A percentile compares a stretch with the other conserved stretches of the same genome.
phyloP scores from a whole-genome alignment of 345 rosid genomes.

The Adansonia digitata region DNA sequence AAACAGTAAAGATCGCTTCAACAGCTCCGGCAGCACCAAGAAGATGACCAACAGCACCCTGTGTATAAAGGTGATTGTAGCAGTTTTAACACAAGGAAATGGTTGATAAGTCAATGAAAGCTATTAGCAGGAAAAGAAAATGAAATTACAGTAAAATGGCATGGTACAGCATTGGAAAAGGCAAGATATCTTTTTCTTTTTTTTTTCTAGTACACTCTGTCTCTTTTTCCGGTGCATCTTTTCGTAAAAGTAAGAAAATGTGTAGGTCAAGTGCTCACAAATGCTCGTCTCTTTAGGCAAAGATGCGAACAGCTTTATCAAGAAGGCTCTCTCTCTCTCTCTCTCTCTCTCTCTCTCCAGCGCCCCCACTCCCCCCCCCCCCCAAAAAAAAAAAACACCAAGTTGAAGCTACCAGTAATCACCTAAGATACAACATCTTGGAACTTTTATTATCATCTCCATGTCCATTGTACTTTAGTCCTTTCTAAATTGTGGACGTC shows the following conservation, averaged over 20 bases:
- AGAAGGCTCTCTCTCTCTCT: background rate
- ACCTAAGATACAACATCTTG: background rate
- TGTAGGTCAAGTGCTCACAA: background rate
- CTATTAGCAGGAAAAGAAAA: background rate
- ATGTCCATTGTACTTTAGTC: background rate
- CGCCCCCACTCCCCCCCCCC: too few relatives aligned
- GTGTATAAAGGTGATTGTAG: conserved; percentile 14
- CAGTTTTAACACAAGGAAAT: background rate
- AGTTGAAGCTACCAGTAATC: background rate
- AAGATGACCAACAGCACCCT: conserved; percentile 96
- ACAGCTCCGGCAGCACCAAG: conserved; percentile 99
- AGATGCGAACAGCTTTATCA: background rate
- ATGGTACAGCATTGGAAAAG: background rate
- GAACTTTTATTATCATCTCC: background rate
- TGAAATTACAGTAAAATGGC: background rate
- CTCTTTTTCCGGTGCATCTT: background rate
- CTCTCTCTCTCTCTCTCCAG: background rate
- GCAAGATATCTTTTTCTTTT: background rate
- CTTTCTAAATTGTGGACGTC: background rate
- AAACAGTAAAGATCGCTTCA: conserved; percentile 76
- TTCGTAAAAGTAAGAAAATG: background rate
- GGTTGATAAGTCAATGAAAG: background rate
- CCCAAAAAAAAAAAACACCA: too few relatives aligned
- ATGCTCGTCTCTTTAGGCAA: background rate
- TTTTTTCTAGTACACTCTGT: background rate